Conservation (phyloP, 1,284 basidiomycete species). For the Trichosporon sp. region DNA sequence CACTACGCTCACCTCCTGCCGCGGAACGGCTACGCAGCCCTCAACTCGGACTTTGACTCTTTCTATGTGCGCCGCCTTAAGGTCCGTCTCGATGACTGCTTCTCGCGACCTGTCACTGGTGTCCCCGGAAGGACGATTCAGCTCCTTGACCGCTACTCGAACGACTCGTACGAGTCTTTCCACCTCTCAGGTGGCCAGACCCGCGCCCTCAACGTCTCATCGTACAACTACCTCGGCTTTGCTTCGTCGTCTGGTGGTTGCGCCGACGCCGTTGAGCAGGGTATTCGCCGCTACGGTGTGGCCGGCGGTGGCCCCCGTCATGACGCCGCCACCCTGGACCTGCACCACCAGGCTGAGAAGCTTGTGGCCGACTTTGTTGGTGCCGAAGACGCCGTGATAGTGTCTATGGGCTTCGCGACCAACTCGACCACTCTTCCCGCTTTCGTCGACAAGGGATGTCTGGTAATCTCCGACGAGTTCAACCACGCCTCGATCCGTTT, state of each 20-base stretch:
- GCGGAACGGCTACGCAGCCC: slow-evolving; percentile 81
- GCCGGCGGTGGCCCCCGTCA: slow-evolving; percentile 70
- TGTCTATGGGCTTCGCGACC: slow-evolving; percentile 97
- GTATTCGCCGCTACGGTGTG: slow-evolving; percentile 71
- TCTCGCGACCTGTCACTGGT: slow-evolving; percentile 86
- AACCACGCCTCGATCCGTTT: slow-evolving; percentile 96
- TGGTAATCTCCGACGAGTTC: slow-evolving; percentile 95
- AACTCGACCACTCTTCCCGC: slow-evolving; percentile 95
- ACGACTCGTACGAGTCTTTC: slow-evolving; percentile 77
- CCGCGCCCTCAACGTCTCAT: slow-evolving; percentile 90
- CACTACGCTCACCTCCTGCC: slow-evolving; percentile 77
- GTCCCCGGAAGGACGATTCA: slow-evolving; percentile 92
- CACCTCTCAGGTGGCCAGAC: slow-evolving; percentile 72
- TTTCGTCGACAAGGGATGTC: slow-evolving; percentile 79
- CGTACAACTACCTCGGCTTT: slow-evolving; percentile 99
- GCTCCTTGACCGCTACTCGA: slow-evolving; percentile 75
- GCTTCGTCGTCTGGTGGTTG: slow-evolving; percentile 89
- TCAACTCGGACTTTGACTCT: slow-evolving; percentile 98
- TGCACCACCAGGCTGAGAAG: slow-evolving; percentile 76
- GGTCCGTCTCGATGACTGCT: slow-evolving; percentile 90
- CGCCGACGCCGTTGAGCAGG: slow-evolving; percentile 83
- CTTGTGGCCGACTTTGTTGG: slow-evolving; percentile 88
- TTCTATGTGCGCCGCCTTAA: slow-evolving; percentile 98
- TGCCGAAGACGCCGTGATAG: slow-evolving; percentile 78
- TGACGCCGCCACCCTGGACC: slow-evolving; percentile 75